Percentiles rank a stretch among this genome's conserved stretches.
Evolutionary conservation across 2,329 filamentous ascomycete genomes (phyloP).

Genomic region (Fusarium sp.): DNA sequence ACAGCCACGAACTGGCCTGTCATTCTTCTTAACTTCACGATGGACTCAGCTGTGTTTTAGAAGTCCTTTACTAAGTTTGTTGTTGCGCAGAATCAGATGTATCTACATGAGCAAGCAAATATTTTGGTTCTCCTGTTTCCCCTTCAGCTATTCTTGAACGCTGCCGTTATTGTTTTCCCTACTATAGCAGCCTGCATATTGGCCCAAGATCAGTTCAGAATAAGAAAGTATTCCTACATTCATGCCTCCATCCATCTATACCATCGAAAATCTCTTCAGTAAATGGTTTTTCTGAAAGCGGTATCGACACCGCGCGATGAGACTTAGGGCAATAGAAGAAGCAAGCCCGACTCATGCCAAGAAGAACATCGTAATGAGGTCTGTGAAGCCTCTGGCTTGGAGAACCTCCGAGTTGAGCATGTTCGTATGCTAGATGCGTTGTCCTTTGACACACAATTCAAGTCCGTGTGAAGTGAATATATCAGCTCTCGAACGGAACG

Average conservation of each 20-base stretch:
- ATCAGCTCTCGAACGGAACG: neutral
- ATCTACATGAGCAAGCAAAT: neutral
- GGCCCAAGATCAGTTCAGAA: neutral
- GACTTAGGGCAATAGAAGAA: fast-evolving
- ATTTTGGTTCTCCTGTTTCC: neutral
- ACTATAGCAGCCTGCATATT: fast-evolving
- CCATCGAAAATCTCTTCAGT: fast-evolving
- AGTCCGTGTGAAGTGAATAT: neutral
- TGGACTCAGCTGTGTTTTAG: neutral
- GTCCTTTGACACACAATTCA: fast-evolving
- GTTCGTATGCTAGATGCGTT: fast-evolving
- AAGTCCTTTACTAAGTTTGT: neutral
- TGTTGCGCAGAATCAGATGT: too few relatives aligned
- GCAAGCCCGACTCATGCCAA: neutral
- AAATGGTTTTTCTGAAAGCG: fast-evolving
- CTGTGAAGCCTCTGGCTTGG: too few relatives aligned
- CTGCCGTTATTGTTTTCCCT: neutral
- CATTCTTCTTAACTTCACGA: neutral
- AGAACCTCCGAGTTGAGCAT: neutral
- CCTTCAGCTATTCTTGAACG: fast-evolving
- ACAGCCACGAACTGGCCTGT: neutral
- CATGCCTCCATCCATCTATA: neutral
- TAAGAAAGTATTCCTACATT: fast-evolving
- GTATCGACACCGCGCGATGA: fast-evolving
- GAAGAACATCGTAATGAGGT: neutral